Evolutionary conservation across 2,329 filamentous ascomycete species (phyloP).

Genomic region (Aspergillus aculeatinus): DNA sequence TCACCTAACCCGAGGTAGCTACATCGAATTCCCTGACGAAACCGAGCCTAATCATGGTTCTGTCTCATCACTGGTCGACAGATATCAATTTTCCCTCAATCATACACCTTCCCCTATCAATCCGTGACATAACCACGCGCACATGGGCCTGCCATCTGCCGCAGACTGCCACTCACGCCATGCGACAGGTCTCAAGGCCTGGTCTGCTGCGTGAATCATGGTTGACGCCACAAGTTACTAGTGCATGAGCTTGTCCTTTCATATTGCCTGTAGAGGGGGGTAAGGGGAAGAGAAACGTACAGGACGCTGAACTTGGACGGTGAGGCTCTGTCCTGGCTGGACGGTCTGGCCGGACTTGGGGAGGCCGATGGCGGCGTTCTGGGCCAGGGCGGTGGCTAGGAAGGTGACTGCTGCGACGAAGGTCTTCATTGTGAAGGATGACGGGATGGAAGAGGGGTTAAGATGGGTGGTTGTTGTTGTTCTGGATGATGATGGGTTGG

Average conservation of each 20-base stretch:
- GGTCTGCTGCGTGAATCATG: conserved; percentile 29
- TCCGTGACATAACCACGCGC: background rate
- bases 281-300: conserved; percentile 17
- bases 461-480: background rate
- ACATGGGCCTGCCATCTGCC: conserved; percentile 3
- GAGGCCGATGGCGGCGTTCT: conserved; percentile 27
- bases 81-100: background rate
- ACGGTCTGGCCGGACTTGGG: conserved; percentile 21
- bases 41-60: background rate
- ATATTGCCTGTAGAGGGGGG: background rate
- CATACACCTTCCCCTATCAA: background rate
- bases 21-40: background rate
- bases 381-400: conserved; percentile 25
- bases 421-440: conserved; percentile 24
- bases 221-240: conserved; percentile 20
- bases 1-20: background rate
- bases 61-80: background rate
- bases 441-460: background rate
- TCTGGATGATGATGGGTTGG: background rate
- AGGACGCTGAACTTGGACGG: conserved; percentile 31
- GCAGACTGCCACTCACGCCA: background rate
- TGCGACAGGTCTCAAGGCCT: conserved; percentile 10
- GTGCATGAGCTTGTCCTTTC: conserved; percentile 5
- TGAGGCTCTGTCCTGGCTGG: conserved; percentile 21
- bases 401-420: conserved; percentile 20